A percentile compares a stretch with the other conserved stretches of the same genome.
These are phyloP conservation scores for Flaveria linearis DNA, from an alignment of 129 eudicot genomes.

Conservation along the genomic window DNA sequence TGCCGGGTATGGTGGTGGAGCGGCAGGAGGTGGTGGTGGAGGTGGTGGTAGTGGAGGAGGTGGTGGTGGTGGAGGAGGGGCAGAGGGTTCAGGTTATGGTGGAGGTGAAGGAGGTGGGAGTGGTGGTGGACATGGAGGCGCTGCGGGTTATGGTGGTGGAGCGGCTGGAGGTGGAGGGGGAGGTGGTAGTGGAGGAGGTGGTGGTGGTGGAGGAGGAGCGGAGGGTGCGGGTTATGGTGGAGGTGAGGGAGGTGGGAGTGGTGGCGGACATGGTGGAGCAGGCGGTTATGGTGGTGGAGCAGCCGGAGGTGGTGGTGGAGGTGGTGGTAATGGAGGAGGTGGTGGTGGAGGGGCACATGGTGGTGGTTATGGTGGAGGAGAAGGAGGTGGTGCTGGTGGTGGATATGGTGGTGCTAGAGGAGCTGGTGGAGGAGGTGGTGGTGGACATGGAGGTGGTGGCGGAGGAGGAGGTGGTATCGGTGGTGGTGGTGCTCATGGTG, in stretches of 20 bases:
- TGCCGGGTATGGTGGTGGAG: conserved; percentile 37
- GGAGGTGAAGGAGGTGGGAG: conserved; percentile 46
- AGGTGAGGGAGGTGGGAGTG: conserved; percentile 44
- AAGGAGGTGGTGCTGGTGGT: conserved; percentile 41
- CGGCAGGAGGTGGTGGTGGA: conserved; percentile 34
- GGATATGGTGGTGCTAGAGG: conserved; percentile 14
- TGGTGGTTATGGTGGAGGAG: conserved; percentile 45
- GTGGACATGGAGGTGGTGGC: conserved; percentile 39
- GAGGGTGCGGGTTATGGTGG: conserved; percentile 35
- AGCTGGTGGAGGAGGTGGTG: too few species aligned
- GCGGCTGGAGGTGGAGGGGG: conserved; percentile 36
- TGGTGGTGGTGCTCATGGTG: conserved; percentile 25
- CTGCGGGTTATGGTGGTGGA: conserved; percentile 37
- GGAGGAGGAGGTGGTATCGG: conserved; percentile 22
- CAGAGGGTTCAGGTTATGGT: conserved; percentile 32
- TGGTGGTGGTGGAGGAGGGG: conserved; percentile 38
- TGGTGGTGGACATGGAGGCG: conserved; percentile 42
- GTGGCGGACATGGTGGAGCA: conserved; percentile 39
- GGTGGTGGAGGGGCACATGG: conserved; percentile 44
- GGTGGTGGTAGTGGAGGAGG: conserved; percentile 32
- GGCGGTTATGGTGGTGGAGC: conserved; percentile 36
- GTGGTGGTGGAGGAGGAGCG: conserved; percentile 35
- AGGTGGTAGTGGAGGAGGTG: conserved; percentile 31
- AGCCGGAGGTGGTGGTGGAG: conserved; percentile 29
- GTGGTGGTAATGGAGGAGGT: conserved; percentile 38